Percentiles rank a stretch among this genome's conserved stretches.
These are phyloP conservation scores for Cercis canadensis DNA, from an alignment of 306 rosid species.

Conservation along the genomic window DNA sequence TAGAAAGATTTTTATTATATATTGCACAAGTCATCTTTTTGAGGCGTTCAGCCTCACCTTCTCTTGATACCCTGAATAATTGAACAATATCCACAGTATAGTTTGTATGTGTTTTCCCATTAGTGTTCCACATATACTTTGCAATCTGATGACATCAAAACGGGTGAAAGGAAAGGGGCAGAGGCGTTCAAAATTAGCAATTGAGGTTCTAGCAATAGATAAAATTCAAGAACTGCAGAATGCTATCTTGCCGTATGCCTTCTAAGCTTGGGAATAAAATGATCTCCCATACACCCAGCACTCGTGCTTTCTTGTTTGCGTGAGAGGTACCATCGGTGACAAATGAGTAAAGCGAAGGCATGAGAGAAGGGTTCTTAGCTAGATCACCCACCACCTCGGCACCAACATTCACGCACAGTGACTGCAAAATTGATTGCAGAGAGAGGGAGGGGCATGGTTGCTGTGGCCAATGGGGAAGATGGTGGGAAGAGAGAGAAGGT, in stretches of 20 bases:
- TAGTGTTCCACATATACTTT: constrained; percentile 79
- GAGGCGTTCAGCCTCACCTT: constrained; percentile 76
- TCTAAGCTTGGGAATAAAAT: constrained; percentile 4
- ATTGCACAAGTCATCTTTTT: constrained; percentile 62
- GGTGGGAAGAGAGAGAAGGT: no score
- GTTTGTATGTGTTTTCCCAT: constrained; percentile 85
- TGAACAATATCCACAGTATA: constrained; percentile 74
- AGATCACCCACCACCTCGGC: constrained; percentile 54
- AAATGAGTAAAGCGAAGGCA: constrained; percentile 65
- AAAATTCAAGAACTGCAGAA: no score
- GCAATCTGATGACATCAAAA: constrained; percentile 63
- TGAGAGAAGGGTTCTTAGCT: constrained; percentile 51
- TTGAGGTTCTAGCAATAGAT: constrained; percentile 22
- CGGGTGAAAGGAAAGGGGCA: neutral
- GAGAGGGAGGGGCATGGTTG: no score
- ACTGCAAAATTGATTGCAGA: constrained; percentile 65
- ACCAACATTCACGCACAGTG: constrained; percentile 66
- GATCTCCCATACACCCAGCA: no score
- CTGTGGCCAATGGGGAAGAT: no score
- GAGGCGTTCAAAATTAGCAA: constrained; percentile 26
- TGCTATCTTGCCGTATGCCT: neutral
- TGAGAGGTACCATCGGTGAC: constrained; percentile 58
- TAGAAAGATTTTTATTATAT: constrained; percentile 19
- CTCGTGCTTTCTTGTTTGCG: constrained; percentile 74
- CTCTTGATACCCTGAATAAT: constrained; percentile 69